These are phyloP conservation scores for Didymella pinodella DNA, from an alignment of 2,329 filamentous ascomycete species.

Conservation along the genomic window DNA sequence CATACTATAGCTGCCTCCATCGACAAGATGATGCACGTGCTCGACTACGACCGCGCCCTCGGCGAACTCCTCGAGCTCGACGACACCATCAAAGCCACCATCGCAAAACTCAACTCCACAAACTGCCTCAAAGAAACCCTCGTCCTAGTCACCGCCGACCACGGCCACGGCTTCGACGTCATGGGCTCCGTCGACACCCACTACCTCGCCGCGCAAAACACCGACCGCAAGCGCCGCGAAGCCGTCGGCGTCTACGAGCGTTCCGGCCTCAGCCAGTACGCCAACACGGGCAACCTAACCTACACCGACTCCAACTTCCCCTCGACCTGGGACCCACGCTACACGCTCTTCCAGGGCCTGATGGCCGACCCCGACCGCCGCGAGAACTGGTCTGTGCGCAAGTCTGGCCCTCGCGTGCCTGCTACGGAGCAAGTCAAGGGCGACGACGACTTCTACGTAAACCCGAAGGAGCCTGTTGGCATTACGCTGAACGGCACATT, in stretches of 20 bases:
- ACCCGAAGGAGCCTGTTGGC: constrained; percentile 72
- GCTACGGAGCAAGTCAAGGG: constrained; percentile 64
- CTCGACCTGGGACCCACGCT: constrained; percentile 83
- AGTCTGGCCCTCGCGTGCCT: constrained; percentile 68
- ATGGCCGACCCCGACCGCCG: constrained; percentile 76
- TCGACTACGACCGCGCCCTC: constrained; percentile 86
- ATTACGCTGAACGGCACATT: constrained; percentile 80
- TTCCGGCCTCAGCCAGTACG: constrained; percentile 80
- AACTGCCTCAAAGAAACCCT: constrained; percentile 77
- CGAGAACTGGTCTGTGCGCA: constrained; percentile 78
- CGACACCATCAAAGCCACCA: constrained; percentile 79
- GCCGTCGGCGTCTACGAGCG: constrained; percentile 77
- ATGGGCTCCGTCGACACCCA: constrained; percentile 82
- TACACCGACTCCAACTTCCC: constrained; percentile 84
- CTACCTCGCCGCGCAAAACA: constrained; percentile 71
- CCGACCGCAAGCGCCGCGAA: constrained; percentile 75
- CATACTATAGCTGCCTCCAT: background rate
- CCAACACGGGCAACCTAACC: constrained; percentile 64
- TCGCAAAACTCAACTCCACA: constrained; percentile 72
- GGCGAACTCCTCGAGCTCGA: constrained; percentile 87
- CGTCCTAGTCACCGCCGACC: constrained; percentile 83
- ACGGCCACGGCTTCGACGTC: constrained; percentile 89
- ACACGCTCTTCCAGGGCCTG: constrained; percentile 77
- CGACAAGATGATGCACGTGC: constrained; percentile 80
- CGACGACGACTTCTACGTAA: constrained; percentile 68